Evolutionary conservation across 352 stramenopile species (phyloP), one percentile per base, ranked within the genome.

Genomic region (Peronosclerospora sorghi): DNA sequence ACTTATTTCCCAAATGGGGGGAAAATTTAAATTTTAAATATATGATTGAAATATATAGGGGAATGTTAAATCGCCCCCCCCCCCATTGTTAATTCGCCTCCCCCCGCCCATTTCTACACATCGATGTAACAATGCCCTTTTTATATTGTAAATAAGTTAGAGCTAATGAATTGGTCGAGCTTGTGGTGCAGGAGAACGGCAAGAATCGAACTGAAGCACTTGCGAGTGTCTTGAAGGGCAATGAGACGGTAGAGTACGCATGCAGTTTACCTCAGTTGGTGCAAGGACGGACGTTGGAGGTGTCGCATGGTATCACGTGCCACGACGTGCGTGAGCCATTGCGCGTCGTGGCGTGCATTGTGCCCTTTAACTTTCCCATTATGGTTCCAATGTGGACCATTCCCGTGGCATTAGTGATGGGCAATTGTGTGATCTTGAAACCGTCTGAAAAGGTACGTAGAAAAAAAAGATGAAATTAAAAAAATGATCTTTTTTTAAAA

Each of bases 311-410:
- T 21, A 96, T 98, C 35, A 94, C 82, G 47, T 98, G 95, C 68
- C 68, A 84, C 10, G 93, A 98, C 63, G 65, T 80, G 29, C 74
- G 91, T 18, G 87, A 97, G 39, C 88, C 95, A 8, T 55, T 98
- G 4, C 94, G 95, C 5, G 73, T 91, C 5, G 84, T 98, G 17
- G 90, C 73, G 0, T 94, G 65, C 38, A 89, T 98, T 54, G 86
- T 97, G 19, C 95, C 95, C 1, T 98, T 98, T 56, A 98, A 97
- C 63, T 98, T 98, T 51, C 95, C 95, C 6, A 90, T 97, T 53
- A 99, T 98, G 86, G 90, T 98, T 5, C 91, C 94, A 9, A 96
- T 97, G 77, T 99, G 96, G 96, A 99, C 95, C 0, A 65, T 97
- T 13, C 95, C 96, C 5, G 98, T 99, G 52, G 94, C 95, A 5